Conservation (phyloP, 352 stramenopile genomes). For the Phytophthora hibernalis region DNA sequence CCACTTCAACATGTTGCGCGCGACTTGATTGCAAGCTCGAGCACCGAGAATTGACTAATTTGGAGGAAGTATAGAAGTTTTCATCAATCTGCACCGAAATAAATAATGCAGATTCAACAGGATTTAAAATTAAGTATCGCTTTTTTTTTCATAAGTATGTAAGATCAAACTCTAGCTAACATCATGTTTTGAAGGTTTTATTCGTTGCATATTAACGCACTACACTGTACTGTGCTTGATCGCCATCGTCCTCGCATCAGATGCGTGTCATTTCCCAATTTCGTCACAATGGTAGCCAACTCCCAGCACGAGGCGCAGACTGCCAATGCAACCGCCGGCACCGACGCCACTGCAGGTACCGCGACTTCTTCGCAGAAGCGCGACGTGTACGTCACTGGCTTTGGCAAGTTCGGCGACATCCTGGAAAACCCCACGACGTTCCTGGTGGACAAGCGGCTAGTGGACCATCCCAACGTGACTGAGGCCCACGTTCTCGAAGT, state of each 20-base stretch:
- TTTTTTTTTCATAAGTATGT: neutral
- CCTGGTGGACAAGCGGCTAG: conserved; percentile 68
- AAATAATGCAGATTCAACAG: neutral
- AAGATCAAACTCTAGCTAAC: neutral
- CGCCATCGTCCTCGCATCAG: neutral
- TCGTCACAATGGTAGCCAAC: conserved; percentile 29
- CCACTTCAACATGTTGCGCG: conserved; percentile 29
- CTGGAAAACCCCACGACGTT: conserved; percentile 81
- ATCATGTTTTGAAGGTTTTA: neutral
- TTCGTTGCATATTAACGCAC: neutral
- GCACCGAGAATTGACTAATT: conserved; percentile 18
- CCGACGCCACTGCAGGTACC: conserved; percentile 11
- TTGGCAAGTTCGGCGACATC: conserved; percentile 87
- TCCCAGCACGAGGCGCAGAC: conserved; percentile 18
- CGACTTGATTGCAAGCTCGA: conserved; percentile 25
- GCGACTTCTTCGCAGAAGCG: conserved; percentile 29
- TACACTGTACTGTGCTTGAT: conserved; percentile 10
- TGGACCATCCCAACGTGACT: conserved; percentile 67
- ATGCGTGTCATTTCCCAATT: conserved; percentile 21
- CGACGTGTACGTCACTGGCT: conserved; percentile 83
- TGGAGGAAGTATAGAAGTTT: neutral
- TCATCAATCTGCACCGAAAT: neutral
- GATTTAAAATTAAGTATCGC: neutral
- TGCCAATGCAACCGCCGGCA: neutral
- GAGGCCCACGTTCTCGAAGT: conserved; percentile 78